phyloP scores from a whole-genome alignment of 257 asterid species.

The Eucommia ulmoides region DNA sequence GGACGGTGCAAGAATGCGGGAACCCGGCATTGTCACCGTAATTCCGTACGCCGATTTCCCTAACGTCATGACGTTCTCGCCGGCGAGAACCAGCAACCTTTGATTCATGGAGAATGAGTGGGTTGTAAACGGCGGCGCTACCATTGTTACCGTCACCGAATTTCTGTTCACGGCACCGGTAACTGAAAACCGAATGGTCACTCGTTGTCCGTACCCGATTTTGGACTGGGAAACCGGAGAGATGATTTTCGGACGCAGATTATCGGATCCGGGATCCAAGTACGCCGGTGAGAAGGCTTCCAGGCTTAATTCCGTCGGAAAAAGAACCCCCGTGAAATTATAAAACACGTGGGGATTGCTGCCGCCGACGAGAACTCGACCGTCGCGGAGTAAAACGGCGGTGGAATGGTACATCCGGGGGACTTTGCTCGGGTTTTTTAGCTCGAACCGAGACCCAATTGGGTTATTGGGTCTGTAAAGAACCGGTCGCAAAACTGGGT shows the following conservation, averaged over 20 bases:
- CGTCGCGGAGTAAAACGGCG: conserved; percentile 7
- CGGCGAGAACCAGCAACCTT: conserved; percentile 19
- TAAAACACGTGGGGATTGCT: conserved; percentile 11
- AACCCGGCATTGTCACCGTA: conserved; percentile 13
- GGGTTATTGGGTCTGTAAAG: conserved; percentile 7
- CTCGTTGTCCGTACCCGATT: neutral
- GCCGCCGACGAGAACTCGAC: conserved; percentile 17
- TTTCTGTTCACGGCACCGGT: neutral
- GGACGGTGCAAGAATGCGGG: conserved; percentile 30
- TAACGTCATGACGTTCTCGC: conserved; percentile 3
- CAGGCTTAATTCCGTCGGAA: conserved; percentile 13
- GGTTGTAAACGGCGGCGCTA: conserved; percentile 18
- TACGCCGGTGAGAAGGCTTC: conserved; percentile 17
- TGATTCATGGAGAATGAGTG: conserved; percentile 48
- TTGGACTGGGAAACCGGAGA: conserved; percentile 1
- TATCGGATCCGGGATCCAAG: neutral
- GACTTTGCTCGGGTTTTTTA: conserved; percentile 5
- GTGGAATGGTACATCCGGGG: conserved; percentile 20
- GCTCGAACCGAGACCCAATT: conserved; percentile 4
- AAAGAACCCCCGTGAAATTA: conserved; percentile 6
- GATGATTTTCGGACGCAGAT: conserved; percentile 6
- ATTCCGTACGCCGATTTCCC: conserved; percentile 9
- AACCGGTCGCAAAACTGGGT: conserved; percentile 12
- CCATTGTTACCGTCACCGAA: conserved; percentile 10
- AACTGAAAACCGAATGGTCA: conserved; percentile 3